Evolutionary conservation across 2,329 filamentous ascomycete species (phyloP).

Genomic region (Cryphonectria radicalis): DNA sequence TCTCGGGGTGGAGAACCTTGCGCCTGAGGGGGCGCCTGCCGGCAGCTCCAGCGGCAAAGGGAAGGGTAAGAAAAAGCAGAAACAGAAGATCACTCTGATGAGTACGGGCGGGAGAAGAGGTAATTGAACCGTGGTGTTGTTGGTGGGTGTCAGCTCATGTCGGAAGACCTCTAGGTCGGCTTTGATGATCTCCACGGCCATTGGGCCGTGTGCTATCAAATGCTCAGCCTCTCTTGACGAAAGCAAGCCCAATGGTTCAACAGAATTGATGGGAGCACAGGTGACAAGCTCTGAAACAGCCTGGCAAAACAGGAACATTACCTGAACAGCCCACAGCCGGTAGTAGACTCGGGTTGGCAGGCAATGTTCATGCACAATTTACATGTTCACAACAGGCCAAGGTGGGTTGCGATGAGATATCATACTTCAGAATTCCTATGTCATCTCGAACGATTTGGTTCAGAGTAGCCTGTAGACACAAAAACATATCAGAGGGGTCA

Average conservation of each 20-base stretch:
- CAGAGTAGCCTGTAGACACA: background rate
- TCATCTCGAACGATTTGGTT: background rate
- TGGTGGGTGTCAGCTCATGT: background rate
- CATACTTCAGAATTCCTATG: background rate
- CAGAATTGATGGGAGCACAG: background rate
- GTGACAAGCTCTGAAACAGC: background rate
- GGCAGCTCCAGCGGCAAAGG: slow-evolving; percentile 36
- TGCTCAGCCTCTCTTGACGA: background rate
- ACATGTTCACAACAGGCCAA: background rate
- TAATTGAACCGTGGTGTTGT: slow-evolving; percentile 34
- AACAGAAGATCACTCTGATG: slow-evolving; percentile 75
- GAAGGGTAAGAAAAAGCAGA: slow-evolving; percentile 67
- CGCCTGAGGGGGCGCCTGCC: slow-evolving; percentile 30
- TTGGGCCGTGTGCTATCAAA: background rate
- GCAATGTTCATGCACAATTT: background rate
- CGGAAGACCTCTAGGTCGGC: background rate
- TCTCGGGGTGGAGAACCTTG: slow-evolving; percentile 44
- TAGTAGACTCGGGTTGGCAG: background rate
- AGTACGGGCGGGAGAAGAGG: slow-evolving; percentile 64
- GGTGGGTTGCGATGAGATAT: background rate
- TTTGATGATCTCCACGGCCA: background rate
- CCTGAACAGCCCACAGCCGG: background rate
- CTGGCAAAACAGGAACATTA: background rate
- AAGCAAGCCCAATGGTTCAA: background rate
- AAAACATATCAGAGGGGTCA: background rate